Percentiles rank a stretch among this genome's conserved stretches.
These are phyloP conservation scores for Microdochium trichocladiopsis DNA, from an alignment of 2,329 filamentous ascomycete species.

Conservation along the genomic window DNA sequence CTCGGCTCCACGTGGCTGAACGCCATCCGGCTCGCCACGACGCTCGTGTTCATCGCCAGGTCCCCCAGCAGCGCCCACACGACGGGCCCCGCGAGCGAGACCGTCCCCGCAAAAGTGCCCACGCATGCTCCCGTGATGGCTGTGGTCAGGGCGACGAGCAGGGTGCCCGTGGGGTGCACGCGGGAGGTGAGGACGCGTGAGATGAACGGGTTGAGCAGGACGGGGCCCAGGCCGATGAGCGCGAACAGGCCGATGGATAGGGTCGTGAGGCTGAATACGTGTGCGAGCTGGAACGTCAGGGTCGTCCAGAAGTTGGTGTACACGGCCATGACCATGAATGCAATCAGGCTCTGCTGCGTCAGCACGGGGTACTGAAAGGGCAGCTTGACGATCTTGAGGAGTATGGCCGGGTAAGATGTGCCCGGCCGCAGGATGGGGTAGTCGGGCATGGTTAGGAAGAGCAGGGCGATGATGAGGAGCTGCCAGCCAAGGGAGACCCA, in stretches of 20 bases:
- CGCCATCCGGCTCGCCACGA: slow-evolving; percentile 21
- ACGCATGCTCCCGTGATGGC: slow-evolving; percentile 14
- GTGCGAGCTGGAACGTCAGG: slow-evolving; percentile 18
- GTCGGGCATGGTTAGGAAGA: slow-evolving; percentile 73
- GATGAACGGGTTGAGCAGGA: slow-evolving; percentile 17
- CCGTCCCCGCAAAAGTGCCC: slow-evolving; percentile 21
- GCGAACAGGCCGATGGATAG: slow-evolving; percentile 19
- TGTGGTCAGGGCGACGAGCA: slow-evolving; percentile 12
- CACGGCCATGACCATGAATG: slow-evolving; percentile 48
- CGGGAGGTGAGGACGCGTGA: slow-evolving; percentile 14
- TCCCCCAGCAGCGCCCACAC: slow-evolving; percentile 24
- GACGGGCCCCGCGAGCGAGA: slow-evolving; percentile 22
- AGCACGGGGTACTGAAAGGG: slow-evolving; percentile 60
- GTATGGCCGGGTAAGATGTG: slow-evolving; percentile 57
- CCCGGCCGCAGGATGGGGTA: slow-evolving; percentile 70
- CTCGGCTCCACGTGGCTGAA: slow-evolving; percentile 20
- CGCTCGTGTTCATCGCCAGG: slow-evolving; percentile 20
- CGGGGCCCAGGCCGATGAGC: slow-evolving; percentile 17
- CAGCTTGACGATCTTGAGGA: slow-evolving; percentile 59
- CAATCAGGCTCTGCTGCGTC: slow-evolving; percentile 61
- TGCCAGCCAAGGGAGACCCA: slow-evolving; percentile 71
- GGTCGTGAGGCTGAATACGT: slow-evolving; percentile 15
- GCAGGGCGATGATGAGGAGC: slow-evolving; percentile 53
- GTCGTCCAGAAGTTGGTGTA: slow-evolving; percentile 48
- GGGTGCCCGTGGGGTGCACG: slow-evolving; percentile 15